Conservation (phyloP, 371 early-diverging fungal genomes). For the Lichtheimia ornata region DNA sequence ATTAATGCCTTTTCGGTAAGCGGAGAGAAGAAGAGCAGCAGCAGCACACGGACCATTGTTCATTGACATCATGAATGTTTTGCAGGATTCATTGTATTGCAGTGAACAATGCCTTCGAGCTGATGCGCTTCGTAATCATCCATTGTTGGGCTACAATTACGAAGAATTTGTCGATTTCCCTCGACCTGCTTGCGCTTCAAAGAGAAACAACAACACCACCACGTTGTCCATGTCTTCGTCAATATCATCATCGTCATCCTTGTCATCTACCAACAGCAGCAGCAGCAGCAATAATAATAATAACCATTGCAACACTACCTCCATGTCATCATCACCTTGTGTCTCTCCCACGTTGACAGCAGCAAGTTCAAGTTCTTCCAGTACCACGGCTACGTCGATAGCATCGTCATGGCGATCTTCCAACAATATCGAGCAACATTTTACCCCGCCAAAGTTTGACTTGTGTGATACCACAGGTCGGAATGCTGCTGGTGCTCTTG, state of each 20-base stretch:
- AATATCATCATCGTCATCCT: slow-evolving; percentile 11
- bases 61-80: not conserved
- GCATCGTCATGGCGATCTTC: slow-evolving; percentile 4
- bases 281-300: not conserved
- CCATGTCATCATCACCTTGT: slow-evolving; percentile 1
- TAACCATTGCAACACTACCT: not conserved
- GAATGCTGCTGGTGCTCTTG: not conserved
- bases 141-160: slow-evolving; percentile 34
- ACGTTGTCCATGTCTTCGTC: slow-evolving; percentile 1
- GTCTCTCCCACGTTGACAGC: slow-evolving; percentile 11
- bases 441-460: no score
- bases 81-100: slow-evolving; percentile 37
- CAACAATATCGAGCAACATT: slow-evolving; percentile 1
- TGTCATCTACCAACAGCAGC: slow-evolving; percentile 1
- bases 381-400: not conserved
- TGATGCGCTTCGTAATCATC: slow-evolving; percentile 32
- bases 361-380: not conserved
- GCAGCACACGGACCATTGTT: not conserved
- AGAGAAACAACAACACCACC: not conserved
- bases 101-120: slow-evolving; percentile 30
- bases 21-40: not conserved
- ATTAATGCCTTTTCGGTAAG: slow-evolving; percentile 26
- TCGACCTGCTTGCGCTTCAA: slow-evolving; percentile 16
- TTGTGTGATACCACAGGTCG: not conserved
- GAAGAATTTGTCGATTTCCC: slow-evolving; percentile 36